Evolutionary conservation across 176 grass and related monocot genomes (phyloP).

Genomic region (Aegilops bicornis): DNA sequence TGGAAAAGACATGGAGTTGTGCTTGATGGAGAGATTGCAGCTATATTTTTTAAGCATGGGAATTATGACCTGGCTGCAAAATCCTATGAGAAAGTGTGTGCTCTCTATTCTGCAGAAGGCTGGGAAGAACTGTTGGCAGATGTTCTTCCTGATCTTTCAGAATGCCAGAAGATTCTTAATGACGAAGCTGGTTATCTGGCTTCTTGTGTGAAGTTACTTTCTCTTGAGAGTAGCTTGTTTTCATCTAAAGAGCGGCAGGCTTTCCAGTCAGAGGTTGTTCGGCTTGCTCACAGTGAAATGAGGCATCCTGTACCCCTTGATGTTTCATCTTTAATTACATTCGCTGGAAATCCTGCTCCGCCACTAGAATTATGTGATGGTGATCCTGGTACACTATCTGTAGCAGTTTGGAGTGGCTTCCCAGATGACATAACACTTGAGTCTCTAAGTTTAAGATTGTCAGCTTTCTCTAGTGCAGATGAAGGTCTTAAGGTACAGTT

Average conservation of each 20-base stretch:
- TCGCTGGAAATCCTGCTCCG: slow-evolving; percentile 79
- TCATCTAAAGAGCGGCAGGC: slow-evolving; percentile 80
- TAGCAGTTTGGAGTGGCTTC: slow-evolving; percentile 89
- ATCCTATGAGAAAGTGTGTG: slow-evolving; percentile 96
- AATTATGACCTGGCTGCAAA: slow-evolving; percentile 90
- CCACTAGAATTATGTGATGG: slow-evolving; percentile 92
- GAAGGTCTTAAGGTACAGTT: slow-evolving; percentile 91
- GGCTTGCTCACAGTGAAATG: slow-evolving; percentile 96
- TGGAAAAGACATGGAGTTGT: slow-evolving; percentile 99
- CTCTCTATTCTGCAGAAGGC: slow-evolving; percentile 92
- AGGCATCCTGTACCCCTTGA: slow-evolving; percentile 89
- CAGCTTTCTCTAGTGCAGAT: slow-evolving; percentile 65
- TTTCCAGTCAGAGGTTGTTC: slow-evolving; percentile 93
- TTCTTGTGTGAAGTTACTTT: slow-evolving; percentile 92
- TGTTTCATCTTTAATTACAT: slow-evolving; percentile 93
- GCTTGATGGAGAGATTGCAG: slow-evolving; percentile 96
- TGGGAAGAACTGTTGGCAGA: slow-evolving; percentile 93
- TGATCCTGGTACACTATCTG: slow-evolving; percentile 82
- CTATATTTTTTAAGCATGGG: slow-evolving; percentile 86
- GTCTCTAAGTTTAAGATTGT: slow-evolving; percentile 80
- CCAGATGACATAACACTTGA: slow-evolving; percentile 92
- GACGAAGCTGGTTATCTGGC: slow-evolving; percentile 87
- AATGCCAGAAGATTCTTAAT: slow-evolving; percentile 95
- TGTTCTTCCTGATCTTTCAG: slow-evolving; percentile 93
- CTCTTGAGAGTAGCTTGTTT: slow-evolving; percentile 75